phyloP scores from a whole-genome alignment of 2,329 filamentous ascomycete species.

The Talaromyces sp. region DNA sequence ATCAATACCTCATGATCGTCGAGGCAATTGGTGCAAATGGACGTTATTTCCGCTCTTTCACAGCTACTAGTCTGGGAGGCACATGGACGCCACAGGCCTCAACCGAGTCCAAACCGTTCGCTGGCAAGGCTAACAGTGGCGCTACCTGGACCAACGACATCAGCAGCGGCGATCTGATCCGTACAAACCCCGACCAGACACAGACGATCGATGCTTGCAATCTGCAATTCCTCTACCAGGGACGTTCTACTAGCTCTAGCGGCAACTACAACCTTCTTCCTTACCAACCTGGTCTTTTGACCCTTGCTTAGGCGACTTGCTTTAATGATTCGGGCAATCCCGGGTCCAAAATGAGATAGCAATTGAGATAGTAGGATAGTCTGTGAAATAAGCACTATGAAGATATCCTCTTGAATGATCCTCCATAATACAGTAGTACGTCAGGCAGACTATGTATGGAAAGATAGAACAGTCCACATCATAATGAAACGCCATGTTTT shows the following conservation, averaged over 20 bases:
- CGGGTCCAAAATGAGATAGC: no score
- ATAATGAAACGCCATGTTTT: not conserved
- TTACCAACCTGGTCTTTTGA: no score
- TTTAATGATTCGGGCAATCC: no score
- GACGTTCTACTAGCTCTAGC: no score
- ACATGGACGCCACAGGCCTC: conserved; percentile 58
- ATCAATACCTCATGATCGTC: not conserved
- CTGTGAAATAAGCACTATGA: not conserved
- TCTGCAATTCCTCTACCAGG: no score
- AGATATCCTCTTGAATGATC: not conserved
- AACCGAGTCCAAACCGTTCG: conserved; percentile 41
- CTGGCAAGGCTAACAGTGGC: not conserved
- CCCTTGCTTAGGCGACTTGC: no score
- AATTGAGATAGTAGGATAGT: no score
- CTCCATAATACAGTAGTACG: not conserved
- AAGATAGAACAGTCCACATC: not conserved
- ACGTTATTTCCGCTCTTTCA: conserved; percentile 64
- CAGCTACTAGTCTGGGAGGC: conserved; percentile 55
- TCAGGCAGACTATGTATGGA: not conserved
- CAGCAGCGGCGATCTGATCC: not conserved
- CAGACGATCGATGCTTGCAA: no score
- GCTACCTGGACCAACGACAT: not conserved
- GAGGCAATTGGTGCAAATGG: not conserved
- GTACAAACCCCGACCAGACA: not conserved
- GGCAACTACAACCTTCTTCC: no score